Conservation (phyloP, 2,329 filamentous ascomycete species). For the Aspergillus niger region DNA sequence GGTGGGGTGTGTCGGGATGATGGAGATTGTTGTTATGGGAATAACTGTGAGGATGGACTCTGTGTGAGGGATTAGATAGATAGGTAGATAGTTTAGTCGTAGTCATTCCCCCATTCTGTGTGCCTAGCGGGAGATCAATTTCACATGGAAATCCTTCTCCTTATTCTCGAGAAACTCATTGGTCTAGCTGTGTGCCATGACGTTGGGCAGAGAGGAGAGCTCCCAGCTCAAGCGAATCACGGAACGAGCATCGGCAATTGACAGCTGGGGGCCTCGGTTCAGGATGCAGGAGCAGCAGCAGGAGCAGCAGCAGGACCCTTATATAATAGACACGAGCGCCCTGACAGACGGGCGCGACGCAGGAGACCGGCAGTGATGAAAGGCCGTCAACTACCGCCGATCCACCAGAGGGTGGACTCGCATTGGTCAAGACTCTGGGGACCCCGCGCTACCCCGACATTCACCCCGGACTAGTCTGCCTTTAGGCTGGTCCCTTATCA, state of each 20-base stretch:
- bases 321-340: background rate
- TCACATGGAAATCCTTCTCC: no score
- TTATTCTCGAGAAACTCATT: background rate
- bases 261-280: background rate
- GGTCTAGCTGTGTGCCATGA: background rate
- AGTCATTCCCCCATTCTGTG: slow-evolving; percentile 26
- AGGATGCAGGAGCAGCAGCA: background rate
- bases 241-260: background rate
- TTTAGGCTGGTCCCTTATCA: no score
- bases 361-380: background rate
- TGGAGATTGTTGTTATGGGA: background rate
- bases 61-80: background rate
- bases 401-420: background rate
- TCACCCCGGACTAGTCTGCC: background rate
- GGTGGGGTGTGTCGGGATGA: background rate
- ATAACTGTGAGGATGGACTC: background rate
- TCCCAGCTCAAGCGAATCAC: background rate
- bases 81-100: background rate
- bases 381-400: slow-evolving; percentile 1
- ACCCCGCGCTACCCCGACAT: background rate
- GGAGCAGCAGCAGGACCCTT: background rate
- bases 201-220: background rate
- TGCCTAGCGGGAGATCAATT: no score
- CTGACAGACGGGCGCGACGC: background rate
- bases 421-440: background rate